Evolutionary conservation across 805 yeast species (phyloP).

Genomic region (Candida ulmi): DNA sequence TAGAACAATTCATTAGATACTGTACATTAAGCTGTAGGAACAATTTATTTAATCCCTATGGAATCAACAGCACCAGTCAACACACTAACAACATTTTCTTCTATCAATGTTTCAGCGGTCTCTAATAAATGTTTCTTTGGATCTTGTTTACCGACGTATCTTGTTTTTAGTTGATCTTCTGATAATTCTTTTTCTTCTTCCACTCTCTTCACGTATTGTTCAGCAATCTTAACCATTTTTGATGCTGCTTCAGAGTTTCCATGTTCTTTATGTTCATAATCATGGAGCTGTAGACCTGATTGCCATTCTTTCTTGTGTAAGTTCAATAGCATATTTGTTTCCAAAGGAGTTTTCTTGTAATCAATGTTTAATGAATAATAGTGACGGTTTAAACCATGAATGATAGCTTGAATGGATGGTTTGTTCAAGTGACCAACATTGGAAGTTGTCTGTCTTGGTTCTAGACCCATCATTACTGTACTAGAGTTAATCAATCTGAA

Average conservation of each 20-base stretch:
- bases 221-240: slow-evolving; percentile 83
- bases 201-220: slow-evolving; percentile 82
- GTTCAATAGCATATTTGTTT: slow-evolving; percentile 89
- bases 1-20: neutral
- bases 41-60: slow-evolving; percentile 67
- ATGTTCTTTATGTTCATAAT: slow-evolving; percentile 73
- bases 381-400: slow-evolving; percentile 95
- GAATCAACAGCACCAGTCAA: slow-evolving; percentile 87
- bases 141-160: slow-evolving; percentile 97
- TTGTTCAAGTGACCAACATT: slow-evolving; percentile 93
- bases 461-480: slow-evolving; percentile 90
- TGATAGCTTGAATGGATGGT: slow-evolving; percentile 93
- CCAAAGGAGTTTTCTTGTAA: slow-evolving; percentile 86
- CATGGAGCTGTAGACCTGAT: slow-evolving; percentile 73
- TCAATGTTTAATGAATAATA: slow-evolving; percentile 94
- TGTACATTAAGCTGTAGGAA: neutral
- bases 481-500: slow-evolving; percentile 89
- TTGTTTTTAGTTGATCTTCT: slow-evolving; percentile 86
- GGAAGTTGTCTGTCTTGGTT: slow-evolving; percentile 96
- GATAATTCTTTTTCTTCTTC: slow-evolving; percentile 85
- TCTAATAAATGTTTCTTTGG: slow-evolving; percentile 96
- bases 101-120: slow-evolving; percentile 79
- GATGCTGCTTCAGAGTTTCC: slow-evolving; percentile 68
- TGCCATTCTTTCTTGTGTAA: slow-evolving; percentile 96
- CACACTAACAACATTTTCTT: slow-evolving; percentile 83